These are phyloP conservation scores for Talaromyces verruculosus DNA, from an alignment of 2,329 filamentous ascomycete genomes.

Conservation along the genomic window DNA sequence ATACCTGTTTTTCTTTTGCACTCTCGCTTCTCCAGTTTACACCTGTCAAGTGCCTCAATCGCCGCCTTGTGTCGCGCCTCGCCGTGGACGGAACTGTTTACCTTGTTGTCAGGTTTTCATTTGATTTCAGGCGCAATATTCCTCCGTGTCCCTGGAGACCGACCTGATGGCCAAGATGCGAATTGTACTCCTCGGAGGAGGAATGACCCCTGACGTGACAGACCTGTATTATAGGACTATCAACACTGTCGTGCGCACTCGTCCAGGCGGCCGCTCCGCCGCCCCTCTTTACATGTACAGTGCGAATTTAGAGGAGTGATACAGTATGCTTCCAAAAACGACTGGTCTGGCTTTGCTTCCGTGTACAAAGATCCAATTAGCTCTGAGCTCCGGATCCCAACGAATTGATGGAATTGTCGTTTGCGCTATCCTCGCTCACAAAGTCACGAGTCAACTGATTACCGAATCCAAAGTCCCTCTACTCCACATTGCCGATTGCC, in stretches of 20 bases:
- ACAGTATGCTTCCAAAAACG: not conserved
- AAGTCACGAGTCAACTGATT: not conserved
- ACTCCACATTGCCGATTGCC: not conserved
- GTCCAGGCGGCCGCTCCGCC: not conserved
- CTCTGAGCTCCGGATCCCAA: not conserved
- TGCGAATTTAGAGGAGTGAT: not conserved
- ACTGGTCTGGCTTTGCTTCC: not conserved
- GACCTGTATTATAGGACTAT: not conserved
- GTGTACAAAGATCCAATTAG: not conserved
- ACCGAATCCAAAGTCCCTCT: not conserved
- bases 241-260: not conserved
- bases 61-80: not conserved
- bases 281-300: not conserved
- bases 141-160: not conserved
- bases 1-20: not conserved
- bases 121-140: not conserved
- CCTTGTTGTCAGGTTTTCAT: not conserved
- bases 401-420: slow-evolving; percentile 1
- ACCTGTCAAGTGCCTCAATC: not conserved
- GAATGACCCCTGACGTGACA: not conserved
- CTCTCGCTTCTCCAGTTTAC: not conserved
- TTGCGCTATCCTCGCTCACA: slow-evolving; percentile 4
- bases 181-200: not conserved
- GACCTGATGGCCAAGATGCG: not conserved
- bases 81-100: not conserved